Percentiles rank a stretch among this genome's conserved stretches.
Conservation (phyloP, 2,329 filamentous ascomycete species). For the Huntiella decipiens region DNA sequence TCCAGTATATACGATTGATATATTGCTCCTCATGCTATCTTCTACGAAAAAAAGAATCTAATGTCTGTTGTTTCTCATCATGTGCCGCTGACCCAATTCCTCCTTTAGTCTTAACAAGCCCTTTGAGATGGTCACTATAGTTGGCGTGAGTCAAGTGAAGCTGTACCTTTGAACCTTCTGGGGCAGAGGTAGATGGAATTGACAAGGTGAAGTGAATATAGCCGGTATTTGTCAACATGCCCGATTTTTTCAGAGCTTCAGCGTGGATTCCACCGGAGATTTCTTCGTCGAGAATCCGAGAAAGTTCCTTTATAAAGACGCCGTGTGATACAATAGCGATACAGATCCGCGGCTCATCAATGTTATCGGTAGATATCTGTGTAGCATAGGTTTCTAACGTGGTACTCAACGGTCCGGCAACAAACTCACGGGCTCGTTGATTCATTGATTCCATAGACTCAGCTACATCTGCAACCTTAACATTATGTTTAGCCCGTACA, state of each 20-base stretch:
- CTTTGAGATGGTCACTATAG: constrained; percentile 48
- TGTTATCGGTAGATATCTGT: neutral
- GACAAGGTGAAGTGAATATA: constrained; percentile 20
- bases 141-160: constrained; percentile 32
- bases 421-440: constrained; percentile 42
- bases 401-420: constrained; percentile 35
- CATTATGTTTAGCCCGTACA: constrained; percentile 22
- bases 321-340: constrained; percentile 67
- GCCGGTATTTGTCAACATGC: constrained; percentile 33
- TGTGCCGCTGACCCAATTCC: constrained; percentile 64
- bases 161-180: too few relatives aligned
- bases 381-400: neutral
- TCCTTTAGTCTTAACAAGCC: constrained; percentile 60
- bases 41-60: constrained; percentile 52
- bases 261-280: constrained; percentile 19
- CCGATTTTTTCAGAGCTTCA: constrained; percentile 10
- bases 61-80: constrained; percentile 55
- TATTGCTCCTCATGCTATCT: neutral
- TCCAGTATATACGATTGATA: too few relatives aligned
- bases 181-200: neutral
- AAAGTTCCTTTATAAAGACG: constrained; percentile 54
- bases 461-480: constrained; percentile 26
- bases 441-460: constrained; percentile 54
- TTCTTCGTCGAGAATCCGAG: constrained; percentile 39
- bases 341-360: constrained; percentile 5